Percentiles rank a stretch among this genome's conserved stretches.
Evolutionary conservation across 148 eudicot genomes (phyloP).

Genomic region (Dysphania ambrosioides): DNA sequence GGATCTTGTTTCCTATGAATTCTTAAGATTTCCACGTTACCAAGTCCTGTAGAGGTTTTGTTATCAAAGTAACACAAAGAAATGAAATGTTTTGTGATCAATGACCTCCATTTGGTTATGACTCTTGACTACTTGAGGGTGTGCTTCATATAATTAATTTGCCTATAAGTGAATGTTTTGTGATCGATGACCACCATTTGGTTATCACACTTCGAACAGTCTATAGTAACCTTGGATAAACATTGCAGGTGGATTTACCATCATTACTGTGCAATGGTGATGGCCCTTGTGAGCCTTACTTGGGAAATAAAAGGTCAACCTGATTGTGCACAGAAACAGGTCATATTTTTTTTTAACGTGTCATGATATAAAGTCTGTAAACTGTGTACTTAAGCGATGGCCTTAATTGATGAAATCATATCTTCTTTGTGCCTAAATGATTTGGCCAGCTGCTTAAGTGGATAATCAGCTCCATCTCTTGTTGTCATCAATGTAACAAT

Average conservation of each 20-base stretch:
- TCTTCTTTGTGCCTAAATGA: neutral
- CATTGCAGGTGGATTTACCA: slow-evolving; percentile 86
- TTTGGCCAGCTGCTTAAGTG: neutral
- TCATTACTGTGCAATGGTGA: slow-evolving; percentile 93
- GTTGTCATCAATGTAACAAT: neutral
- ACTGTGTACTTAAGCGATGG: neutral
- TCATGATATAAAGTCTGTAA: neutral
- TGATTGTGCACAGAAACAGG: slow-evolving; percentile 89
- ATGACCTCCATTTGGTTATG: no score
- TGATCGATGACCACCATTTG: no score
- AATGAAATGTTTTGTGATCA: no score
- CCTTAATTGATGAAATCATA: neutral
- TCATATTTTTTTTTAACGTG: slow-evolving; percentile 23
- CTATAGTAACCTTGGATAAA: neutral
- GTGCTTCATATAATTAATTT: no score
- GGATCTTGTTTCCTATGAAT: no score
- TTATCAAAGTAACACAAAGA: no score
- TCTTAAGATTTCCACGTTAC: no score
- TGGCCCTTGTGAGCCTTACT: slow-evolving; percentile 95
- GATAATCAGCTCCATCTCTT: neutral
- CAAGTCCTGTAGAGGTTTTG: no score
- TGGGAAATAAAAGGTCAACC: slow-evolving; percentile 92
- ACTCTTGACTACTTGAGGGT: no score
- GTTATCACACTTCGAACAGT: neutral
- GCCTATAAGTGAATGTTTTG: no score